Evolutionary conservation across 352 stramenopile species (phyloP).

Genomic region (Phytophthora multivora): DNA sequence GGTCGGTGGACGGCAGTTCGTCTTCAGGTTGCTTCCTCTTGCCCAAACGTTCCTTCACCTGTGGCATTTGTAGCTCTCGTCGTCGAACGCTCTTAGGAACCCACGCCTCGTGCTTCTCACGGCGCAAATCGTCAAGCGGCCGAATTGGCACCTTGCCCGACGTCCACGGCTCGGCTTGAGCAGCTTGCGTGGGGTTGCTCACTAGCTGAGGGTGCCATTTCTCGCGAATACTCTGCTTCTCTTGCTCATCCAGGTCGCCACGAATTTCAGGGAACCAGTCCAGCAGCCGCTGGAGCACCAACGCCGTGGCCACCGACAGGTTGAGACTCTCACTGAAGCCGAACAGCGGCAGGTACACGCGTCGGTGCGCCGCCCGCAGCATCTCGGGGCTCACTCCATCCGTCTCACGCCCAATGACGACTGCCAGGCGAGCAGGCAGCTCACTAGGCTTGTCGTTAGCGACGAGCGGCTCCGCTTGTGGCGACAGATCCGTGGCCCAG

Average conservation of each 20-base stretch:
- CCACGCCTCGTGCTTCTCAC: slow-evolving; percentile 67
- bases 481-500: slow-evolving; percentile 92
- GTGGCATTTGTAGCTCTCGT: slow-evolving; percentile 60
- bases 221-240: slow-evolving; percentile 56
- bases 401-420: slow-evolving; percentile 94
- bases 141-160: slow-evolving; percentile 39
- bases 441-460: slow-evolving; percentile 44
- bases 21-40: slow-evolving; percentile 37
- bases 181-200: slow-evolving; percentile 66
- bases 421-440: slow-evolving; percentile 87
- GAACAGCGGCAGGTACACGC: slow-evolving; percentile 93
- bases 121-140: slow-evolving; percentile 61
- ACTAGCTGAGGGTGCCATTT: slow-evolving; percentile 71
- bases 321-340: slow-evolving; percentile 96
- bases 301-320: slow-evolving; percentile 91
- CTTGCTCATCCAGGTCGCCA: slow-evolving; percentile 50
- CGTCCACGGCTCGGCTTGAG: slow-evolving; percentile 60
- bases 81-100: slow-evolving; percentile 69
- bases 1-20: background rate
- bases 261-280: slow-evolving; percentile 76
- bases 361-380: slow-evolving; percentile 81
- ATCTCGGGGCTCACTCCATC: slow-evolving; percentile 92
- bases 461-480: slow-evolving; percentile 62
- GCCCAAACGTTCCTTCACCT: slow-evolving; percentile 59
- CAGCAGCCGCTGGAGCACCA: slow-evolving; percentile 90